phyloP scores from a whole-genome alignment of 208 protist genomes.

The Leishmania amazonensis region DNA sequence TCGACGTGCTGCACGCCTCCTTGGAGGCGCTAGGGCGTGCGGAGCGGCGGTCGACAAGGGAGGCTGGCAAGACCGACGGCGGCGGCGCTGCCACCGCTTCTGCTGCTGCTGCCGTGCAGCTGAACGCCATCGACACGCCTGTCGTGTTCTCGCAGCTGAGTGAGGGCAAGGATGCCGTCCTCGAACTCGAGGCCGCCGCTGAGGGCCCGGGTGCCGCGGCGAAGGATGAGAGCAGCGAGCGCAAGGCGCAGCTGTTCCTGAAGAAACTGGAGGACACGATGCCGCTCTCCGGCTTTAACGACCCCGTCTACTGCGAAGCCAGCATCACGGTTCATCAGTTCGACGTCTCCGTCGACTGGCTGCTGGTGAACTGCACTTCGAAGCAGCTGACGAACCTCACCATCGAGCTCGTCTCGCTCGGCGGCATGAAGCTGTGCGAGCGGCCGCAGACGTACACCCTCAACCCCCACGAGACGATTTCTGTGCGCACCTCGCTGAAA shows the following conservation, averaged over 20 bases:
- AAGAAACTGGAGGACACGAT: slow-evolving; percentile 85
- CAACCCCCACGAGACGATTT: slow-evolving; percentile 79
- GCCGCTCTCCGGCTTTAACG: slow-evolving; percentile 96
- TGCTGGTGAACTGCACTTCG: slow-evolving; percentile 94
- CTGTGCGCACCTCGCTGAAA: slow-evolving; percentile 96
- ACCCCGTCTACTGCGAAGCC: slow-evolving; percentile 98
- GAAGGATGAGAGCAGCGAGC: slow-evolving; percentile 29
- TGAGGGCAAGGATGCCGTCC: slow-evolving; percentile 53
- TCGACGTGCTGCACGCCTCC: slow-evolving; percentile 80
- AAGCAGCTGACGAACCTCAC: slow-evolving; percentile 95
- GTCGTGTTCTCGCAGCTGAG: slow-evolving; percentile 81
- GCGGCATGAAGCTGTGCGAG: slow-evolving; percentile 98
- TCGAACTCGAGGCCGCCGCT: slow-evolving; percentile 57
- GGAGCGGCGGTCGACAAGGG: slow-evolving; percentile 12
- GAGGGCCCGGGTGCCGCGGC: slow-evolving; percentile 20
- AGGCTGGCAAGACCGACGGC: slow-evolving; percentile 23
- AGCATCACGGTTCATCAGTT: slow-evolving; percentile 97
- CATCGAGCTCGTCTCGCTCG: slow-evolving; percentile 96
- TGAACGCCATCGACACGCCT: slow-evolving; percentile 68
- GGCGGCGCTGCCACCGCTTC: slow-evolving; percentile 8
- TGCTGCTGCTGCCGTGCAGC: slow-evolving; percentile 5
- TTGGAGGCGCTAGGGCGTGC: slow-evolving; percentile 48
- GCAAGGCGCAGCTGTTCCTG: slow-evolving; percentile 65
- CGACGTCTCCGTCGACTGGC: slow-evolving; percentile 96
- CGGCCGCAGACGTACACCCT: slow-evolving; percentile 95